These are phyloP conservation scores for Umbelopsis ramanniana DNA, from an alignment of 192 early-diverging fungal genomes.

Conservation along the genomic window DNA sequence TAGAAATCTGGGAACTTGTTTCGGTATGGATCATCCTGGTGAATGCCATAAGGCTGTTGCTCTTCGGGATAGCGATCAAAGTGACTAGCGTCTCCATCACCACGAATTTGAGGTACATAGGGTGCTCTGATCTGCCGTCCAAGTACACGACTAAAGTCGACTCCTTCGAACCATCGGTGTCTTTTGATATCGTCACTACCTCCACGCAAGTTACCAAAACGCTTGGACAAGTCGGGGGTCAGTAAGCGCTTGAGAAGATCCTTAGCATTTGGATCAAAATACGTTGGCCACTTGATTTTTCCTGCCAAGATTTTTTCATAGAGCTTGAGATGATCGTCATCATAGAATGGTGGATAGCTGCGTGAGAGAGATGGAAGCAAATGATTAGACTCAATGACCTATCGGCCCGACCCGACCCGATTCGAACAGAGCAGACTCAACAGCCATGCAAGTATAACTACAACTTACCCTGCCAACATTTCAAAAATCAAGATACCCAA, in stretches of 20 bases:
- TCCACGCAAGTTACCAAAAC: slow-evolving; percentile 77
- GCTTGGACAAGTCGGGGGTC: slow-evolving; percentile 74
- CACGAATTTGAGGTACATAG: slow-evolving; percentile 58
- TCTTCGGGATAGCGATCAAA: slow-evolving; percentile 61
- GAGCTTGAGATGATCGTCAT: slow-evolving; percentile 90
- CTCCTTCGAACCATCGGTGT: slow-evolving; percentile 68
- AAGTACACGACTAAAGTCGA: slow-evolving; percentile 64
- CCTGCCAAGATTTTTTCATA: slow-evolving; percentile 93
- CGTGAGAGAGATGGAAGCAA: slow-evolving; percentile 10
- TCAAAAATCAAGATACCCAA: slow-evolving; percentile 93
- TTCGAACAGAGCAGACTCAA: too few relatives aligned
- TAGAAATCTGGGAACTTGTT: slow-evolving; percentile 57
- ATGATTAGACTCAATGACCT: background rate
- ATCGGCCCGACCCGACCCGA: too few relatives aligned
- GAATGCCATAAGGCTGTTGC: slow-evolving; percentile 50
- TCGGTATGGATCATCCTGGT: slow-evolving; percentile 39
- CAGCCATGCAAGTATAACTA: too few relatives aligned
- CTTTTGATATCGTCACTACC: slow-evolving; percentile 70
- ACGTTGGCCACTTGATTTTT: slow-evolving; percentile 70
- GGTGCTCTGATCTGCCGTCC: slow-evolving; percentile 58
- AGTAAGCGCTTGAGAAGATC: slow-evolving; percentile 73
- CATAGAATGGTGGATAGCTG: slow-evolving; percentile 88
- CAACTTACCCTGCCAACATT: slow-evolving; percentile 83
- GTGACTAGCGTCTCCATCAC: slow-evolving; percentile 59
- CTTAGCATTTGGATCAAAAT: slow-evolving; percentile 76